Base-by-base conservation (phyloP, 2,329 filamentous ascomycete species). In the Escovopsis sp. region DNA sequence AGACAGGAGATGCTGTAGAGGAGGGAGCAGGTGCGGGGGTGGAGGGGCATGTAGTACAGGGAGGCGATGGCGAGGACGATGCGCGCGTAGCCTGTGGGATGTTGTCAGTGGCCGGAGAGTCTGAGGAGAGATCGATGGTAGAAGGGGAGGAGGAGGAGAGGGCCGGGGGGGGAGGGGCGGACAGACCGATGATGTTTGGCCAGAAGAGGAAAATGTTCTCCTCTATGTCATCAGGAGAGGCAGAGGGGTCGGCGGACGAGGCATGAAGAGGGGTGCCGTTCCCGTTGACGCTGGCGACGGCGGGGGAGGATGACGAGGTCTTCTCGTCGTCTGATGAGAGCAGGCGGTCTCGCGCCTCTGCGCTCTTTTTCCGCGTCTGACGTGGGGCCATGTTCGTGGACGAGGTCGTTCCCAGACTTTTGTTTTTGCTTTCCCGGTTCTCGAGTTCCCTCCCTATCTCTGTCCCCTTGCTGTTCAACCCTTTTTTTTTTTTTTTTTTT, bases 31-130 rank as follows among this genome's bases (percentile, higher is more conserved):
- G 87, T 94, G 50, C 88, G 80, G n/a, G 88, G 88, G 58, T 98
- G 90, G 36, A 96, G 74, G 35, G 90, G 88, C 90, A 98, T 98
- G 66, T 94, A 98, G 66, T 96, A 94, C 45, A 98, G 76, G 19
- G 90, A 94, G 33, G 82, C 84, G 50, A 94, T 65, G 48, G 87
- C 86, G 45, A 88, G 72, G 43, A 88, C 62, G 51, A 90, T 79
- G 49, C 83, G 77, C 39, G 63, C 68, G 58, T 88, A 88, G 46
- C 82, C 82, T 86, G 11, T 44, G 4, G 27, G 26, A 37, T 21
- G 35, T 27, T 6, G 28, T 31, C 30, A 35, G 26, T 12, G 14
- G 11, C 33, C 25, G 21, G 21, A n/a, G n/a, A n/a, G n/a, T n/a
- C n/a, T n/a, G n/a, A n/a, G n/a, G n/a, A n/a, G n/a, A n/a, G n/a